Evolutionary conservation across 306 rosid genomes (phyloP).

Genomic region (Ormosia emarginata): DNA sequence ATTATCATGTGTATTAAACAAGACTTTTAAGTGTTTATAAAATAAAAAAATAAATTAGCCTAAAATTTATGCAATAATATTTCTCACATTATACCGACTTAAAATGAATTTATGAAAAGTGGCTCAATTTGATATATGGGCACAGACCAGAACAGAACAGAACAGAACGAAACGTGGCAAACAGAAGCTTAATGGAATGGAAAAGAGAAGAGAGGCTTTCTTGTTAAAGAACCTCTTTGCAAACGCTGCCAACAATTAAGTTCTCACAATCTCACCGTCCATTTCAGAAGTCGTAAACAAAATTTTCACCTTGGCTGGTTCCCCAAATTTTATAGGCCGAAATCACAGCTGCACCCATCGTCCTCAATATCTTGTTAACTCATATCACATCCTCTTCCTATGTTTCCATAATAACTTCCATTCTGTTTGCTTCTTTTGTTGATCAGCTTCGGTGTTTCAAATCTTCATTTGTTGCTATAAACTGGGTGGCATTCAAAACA

Average conservation of each 20-base stretch:
- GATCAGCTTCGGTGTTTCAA: neutral
- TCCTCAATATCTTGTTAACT: slow-evolving; percentile 29
- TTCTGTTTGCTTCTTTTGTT: neutral
- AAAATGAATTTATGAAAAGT: no score
- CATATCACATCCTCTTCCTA: neutral
- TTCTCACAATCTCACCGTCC: slow-evolving; percentile 26
- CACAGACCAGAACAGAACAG: no score
- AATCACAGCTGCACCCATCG: slow-evolving; percentile 64
- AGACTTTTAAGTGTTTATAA: no score
- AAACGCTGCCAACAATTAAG: slow-evolving; percentile 15
- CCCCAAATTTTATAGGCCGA: slow-evolving; percentile 45
- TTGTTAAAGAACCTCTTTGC: neutral
- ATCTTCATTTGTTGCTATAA: neutral
- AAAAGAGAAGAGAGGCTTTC: neutral
- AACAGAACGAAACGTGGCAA: neutral
- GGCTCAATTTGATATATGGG: no score
- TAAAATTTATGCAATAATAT: no score
- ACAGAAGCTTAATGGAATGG: neutral
- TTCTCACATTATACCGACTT: no score
- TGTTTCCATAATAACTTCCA: slow-evolving; percentile 12
- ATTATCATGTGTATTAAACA: no score
- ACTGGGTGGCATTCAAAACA: neutral
- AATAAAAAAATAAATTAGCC: no score
- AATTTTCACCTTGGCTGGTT: slow-evolving; percentile 39
- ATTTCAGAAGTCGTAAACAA: neutral